phyloP scores from a whole-genome alignment of 106 monocot species.

The Iris macrosiphon region DNA sequence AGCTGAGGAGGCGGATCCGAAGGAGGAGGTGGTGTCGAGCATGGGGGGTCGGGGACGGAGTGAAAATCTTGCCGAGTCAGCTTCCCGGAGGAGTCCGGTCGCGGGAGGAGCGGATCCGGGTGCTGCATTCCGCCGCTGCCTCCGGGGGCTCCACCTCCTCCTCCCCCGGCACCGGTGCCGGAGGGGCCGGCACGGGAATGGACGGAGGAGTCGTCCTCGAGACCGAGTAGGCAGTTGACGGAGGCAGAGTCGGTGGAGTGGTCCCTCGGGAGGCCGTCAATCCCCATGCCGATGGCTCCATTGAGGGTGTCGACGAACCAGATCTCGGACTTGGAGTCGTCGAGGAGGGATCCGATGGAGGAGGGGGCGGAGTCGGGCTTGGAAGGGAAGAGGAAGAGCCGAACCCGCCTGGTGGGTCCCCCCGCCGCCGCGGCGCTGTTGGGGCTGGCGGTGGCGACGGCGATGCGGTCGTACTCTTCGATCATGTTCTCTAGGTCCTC shows the following conservation, averaged over 20 bases:
- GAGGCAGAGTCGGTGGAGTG: conserved; percentile 56
- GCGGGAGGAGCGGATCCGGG: conserved; percentile 16
- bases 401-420: conserved; percentile 48
- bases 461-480: conserved; percentile 87
- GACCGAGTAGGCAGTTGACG: conserved; percentile 82
- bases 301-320: conserved; percentile 99
- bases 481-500: conserved; percentile 98
- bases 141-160: no score
- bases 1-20: conserved; percentile 71
- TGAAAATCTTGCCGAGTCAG: conserved; percentile 41
- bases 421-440: conserved; percentile 10
- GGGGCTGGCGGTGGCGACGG: conserved; percentile 7
- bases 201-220: conserved; percentile 55
- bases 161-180: not conserved
- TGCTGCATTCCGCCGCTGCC: not conserved
- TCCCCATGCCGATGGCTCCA: conserved; percentile 38
- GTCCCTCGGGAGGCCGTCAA: conserved; percentile 42
- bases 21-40: conserved; percentile 63
- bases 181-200: conserved; percentile 15
- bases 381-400: conserved; percentile 68
- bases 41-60: conserved; percentile 72
- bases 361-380: conserved; percentile 61
- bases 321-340: conserved; percentile 81
- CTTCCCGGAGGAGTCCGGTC: conserved; percentile 40
- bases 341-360: conserved; percentile 66